Evolutionary conservation across 352 stramenopile genomes (phyloP).

Genomic region (Phytopythium ostracodes): DNA sequence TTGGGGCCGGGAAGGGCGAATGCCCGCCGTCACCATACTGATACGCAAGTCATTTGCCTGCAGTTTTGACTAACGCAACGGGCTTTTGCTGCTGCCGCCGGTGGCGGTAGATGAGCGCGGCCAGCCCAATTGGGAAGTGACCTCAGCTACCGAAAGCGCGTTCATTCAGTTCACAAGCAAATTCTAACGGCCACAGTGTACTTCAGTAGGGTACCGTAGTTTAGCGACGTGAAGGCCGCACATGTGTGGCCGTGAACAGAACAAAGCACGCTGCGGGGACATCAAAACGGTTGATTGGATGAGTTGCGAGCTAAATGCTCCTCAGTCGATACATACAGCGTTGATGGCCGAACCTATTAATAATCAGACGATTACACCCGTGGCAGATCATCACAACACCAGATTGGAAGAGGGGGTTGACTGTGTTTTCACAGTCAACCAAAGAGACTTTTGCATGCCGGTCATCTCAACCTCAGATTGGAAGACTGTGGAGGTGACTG

Average conservation of each 20-base stretch:
- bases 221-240: background rate
- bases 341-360: no score
- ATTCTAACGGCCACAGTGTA: slow-evolving; percentile 1
- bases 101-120: background rate
- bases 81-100: no score
- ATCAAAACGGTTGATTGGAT: slow-evolving; percentile 1
- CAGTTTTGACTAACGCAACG: background rate
- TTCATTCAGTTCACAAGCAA: background rate
- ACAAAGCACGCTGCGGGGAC: background rate
- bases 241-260: background rate
- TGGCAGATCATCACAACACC: background rate
- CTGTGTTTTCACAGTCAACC: no score
- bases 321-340: no score
- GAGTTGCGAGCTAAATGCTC: background rate
- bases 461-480: background rate
- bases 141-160: background rate
- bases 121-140: slow-evolving; percentile 3
- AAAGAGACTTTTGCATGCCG: background rate
- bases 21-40: background rate
- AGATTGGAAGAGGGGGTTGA: background rate
- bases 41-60: background rate
- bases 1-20: background rate
- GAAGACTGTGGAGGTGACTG: background rate
- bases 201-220: no score
- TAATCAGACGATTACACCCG: background rate